A percentile compares a stretch with the other conserved stretches of the same genome.
Conservation (phyloP, 2,329 filamentous ascomycete genomes). For the Pseudogymnoascus sp. region DNA sequence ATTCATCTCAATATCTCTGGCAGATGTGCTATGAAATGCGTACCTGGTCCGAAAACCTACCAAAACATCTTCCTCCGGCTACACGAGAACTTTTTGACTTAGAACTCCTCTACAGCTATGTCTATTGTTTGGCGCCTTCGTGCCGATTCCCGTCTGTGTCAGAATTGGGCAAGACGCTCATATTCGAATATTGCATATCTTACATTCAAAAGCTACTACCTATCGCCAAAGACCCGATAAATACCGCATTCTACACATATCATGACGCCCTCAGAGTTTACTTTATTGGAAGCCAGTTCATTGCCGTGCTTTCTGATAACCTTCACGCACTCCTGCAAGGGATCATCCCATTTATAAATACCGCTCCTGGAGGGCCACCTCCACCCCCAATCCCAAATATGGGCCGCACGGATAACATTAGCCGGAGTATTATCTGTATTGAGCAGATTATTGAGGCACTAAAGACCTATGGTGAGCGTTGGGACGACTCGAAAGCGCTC, state of each 20-base stretch:
- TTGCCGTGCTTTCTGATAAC: slow-evolving; percentile 52
- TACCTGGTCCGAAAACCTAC: slow-evolving; percentile 74
- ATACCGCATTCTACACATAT: slow-evolving; percentile 69
- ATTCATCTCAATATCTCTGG: slow-evolving; percentile 67
- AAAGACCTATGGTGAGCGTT: slow-evolving; percentile 49
- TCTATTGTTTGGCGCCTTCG: slow-evolving; percentile 80
- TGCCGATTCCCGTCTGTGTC: slow-evolving; percentile 64
- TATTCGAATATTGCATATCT: slow-evolving; percentile 80
- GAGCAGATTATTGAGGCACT: slow-evolving; percentile 47
- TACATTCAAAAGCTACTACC: slow-evolving; percentile 70
- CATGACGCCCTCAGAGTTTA: slow-evolving; percentile 81
- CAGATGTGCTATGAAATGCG: slow-evolving; percentile 68
- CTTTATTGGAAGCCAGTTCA: slow-evolving; percentile 60
- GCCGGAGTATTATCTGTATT: slow-evolving; percentile 49
- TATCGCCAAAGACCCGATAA: slow-evolving; percentile 51
- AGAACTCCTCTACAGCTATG: slow-evolving; percentile 83
- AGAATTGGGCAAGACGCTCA: slow-evolving; percentile 68
- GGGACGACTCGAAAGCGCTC: slow-evolving; percentile 50
- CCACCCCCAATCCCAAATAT: slow-evolving; percentile 40
- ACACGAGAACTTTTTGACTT: slow-evolving; percentile 75
- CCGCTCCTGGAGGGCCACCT: slow-evolving; percentile 36
- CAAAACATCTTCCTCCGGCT: slow-evolving; percentile 53
- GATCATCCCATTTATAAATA: slow-evolving; percentile 20
- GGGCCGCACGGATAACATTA: slow-evolving; percentile 42
- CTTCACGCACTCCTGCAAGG: slow-evolving; percentile 48